phyloP scores from a whole-genome alignment of 192 early-diverging fungal species.

The Glomus cerebriforme region DNA sequence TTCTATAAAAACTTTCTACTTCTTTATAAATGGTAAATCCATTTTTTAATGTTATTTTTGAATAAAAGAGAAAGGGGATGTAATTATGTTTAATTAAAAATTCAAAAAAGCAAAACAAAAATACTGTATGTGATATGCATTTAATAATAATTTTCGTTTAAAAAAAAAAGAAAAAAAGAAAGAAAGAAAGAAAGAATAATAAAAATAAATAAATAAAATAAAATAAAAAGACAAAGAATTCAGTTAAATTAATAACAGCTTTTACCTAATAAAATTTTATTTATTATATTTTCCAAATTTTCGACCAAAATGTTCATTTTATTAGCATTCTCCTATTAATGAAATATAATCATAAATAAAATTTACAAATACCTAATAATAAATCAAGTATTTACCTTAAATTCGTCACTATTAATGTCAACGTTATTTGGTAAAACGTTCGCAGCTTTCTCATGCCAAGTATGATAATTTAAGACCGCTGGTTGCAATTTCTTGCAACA shows the following conservation, averaged over 20 bases:
- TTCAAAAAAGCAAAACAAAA: no score
- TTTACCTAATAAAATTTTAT: conserved; percentile 78
- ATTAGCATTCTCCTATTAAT: conserved; percentile 68
- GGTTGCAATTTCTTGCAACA: neutral
- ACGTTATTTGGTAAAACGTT: conserved; percentile 70
- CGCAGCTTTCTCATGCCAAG: conserved; percentile 51
- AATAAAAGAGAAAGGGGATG: no score
- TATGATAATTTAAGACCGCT: conserved; percentile 32
- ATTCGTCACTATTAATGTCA: conserved; percentile 65
- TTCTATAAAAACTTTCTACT: no score
- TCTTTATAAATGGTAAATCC: no score
- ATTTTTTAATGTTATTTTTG: no score
- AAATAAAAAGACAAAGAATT: no score
- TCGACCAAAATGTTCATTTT: conserved; percentile 69
- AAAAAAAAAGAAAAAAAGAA: no score
- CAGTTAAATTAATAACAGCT: neutral
- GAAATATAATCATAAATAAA: neutral
- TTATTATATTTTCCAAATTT: conserved; percentile 63
- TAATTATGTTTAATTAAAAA: no score
- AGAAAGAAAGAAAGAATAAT: no score
- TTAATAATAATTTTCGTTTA: no score
- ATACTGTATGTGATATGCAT: no score
- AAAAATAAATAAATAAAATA: no score
- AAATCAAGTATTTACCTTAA: conserved; percentile 62
- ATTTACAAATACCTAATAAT: neutral